Conservation (phyloP, 129 eudicot genomes). For the Artemisia tridentata region DNA sequence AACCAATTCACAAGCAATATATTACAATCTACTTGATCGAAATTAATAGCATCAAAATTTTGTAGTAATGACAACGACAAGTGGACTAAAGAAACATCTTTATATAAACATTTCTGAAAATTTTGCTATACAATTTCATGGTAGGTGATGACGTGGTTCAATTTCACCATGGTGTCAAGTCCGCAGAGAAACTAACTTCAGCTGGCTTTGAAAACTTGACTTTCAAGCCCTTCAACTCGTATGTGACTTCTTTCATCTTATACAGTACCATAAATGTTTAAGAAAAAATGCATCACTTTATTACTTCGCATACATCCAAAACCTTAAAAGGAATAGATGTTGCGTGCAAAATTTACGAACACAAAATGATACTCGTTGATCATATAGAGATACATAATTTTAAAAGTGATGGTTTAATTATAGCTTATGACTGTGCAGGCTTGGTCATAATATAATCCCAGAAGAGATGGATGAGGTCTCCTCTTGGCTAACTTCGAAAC, state of each 20-base stretch:
- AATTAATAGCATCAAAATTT: not conserved
- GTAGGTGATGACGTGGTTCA: constrained; percentile 75
- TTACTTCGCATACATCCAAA: not conserved
- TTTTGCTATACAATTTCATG: constrained; percentile 11
- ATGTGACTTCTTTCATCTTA: constrained; percentile 21
- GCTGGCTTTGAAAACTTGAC: constrained; percentile 64
- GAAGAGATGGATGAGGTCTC: constrained; percentile 74
- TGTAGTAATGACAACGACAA: not conserved
- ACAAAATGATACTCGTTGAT: too few relatives aligned
- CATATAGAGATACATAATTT: too few relatives aligned
- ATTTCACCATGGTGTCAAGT: constrained; percentile 60
- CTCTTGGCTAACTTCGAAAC: constrained; percentile 65
- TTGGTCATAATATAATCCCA: constrained; percentile 68
- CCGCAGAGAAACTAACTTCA: constrained; percentile 46
- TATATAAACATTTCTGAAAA: not conserved
- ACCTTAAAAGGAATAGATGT: too few relatives aligned
- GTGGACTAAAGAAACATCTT: not conserved
- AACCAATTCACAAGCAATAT: too few relatives aligned
- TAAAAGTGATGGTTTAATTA: too few relatives aligned
- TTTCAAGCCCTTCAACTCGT: constrained; percentile 63
- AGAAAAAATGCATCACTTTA: not conserved
- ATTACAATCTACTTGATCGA: not conserved
- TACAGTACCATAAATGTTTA: not conserved
- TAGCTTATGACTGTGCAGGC: constrained; percentile 33
- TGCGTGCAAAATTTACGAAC: too few relatives aligned